phyloP scores from a whole-genome alignment of 371 early-diverging fungal species.

The Syncephalastrum sp. region DNA sequence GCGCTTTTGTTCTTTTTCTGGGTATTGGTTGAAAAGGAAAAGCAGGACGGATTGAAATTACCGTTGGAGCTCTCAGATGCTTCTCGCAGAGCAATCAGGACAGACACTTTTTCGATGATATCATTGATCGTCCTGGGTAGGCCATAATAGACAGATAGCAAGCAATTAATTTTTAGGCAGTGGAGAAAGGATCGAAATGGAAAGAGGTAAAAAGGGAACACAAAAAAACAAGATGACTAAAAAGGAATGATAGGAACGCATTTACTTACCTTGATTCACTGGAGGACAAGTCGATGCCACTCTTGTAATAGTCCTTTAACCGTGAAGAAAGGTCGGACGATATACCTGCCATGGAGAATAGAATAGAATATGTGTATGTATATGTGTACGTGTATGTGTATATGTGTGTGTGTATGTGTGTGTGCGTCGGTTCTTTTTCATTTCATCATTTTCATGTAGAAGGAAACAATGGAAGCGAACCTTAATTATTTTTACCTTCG shows the following conservation, averaged over 20 bases:
- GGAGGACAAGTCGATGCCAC: slow-evolving; percentile 38
- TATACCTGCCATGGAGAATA: slow-evolving; percentile 24
- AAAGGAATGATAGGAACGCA: too few species aligned
- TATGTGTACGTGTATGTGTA: background rate
- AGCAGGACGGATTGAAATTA: slow-evolving; percentile 10
- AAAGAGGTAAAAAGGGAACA: too few species aligned
- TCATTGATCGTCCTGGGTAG: slow-evolving; percentile 50
- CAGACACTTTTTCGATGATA: slow-evolving; percentile 55
- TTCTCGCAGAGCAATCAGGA: slow-evolving; percentile 54
- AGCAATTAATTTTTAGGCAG: background rate
- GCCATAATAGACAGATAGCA: background rate
- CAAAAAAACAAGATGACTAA: too few species aligned
- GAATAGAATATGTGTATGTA: slow-evolving; percentile 5
- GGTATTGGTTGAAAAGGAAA: background rate
- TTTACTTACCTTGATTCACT: slow-evolving; percentile 48
- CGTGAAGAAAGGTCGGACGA: slow-evolving; percentile 21
- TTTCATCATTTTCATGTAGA: too few species aligned
- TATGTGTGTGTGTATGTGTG: too few species aligned
- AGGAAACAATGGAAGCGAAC: too few species aligned
- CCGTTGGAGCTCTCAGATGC: slow-evolving; percentile 45
- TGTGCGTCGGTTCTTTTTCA: too few species aligned
- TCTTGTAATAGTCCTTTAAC: slow-evolving; percentile 37
- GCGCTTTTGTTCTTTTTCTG: slow-evolving; percentile 33
- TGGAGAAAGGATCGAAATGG: background rate
- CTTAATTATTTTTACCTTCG: slow-evolving; percentile 36